Conservation (phyloP, 441 rosid genomes). For the Arabidopsis hybrid region DNA sequence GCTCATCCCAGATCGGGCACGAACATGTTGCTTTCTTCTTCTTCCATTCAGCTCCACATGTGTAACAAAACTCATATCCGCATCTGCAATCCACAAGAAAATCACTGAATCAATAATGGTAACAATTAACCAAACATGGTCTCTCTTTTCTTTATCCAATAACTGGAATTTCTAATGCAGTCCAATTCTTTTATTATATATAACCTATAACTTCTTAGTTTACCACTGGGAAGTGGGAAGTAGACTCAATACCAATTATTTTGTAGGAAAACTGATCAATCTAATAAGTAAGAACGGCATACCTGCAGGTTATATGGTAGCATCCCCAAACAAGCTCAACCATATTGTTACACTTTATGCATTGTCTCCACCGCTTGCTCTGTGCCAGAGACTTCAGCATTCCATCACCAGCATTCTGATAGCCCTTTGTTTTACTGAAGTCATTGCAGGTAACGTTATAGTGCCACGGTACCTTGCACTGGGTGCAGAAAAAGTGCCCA, state of each 20-base stretch:
- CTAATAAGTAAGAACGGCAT: slow-evolving; percentile 1
- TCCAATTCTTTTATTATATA: neutral
- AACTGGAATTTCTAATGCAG: neutral
- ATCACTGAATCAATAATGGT: slow-evolving; percentile 1
- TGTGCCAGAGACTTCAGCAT: slow-evolving; percentile 62
- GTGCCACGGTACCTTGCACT: slow-evolving; percentile 90
- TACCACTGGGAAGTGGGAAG: neutral
- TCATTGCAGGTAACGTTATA: slow-evolving; percentile 63
- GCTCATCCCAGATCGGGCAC: slow-evolving; percentile 82
- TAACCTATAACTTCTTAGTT: neutral
- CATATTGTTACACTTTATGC: slow-evolving; percentile 67
- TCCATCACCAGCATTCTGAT: slow-evolving; percentile 41
- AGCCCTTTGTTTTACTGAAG: slow-evolving; percentile 38
- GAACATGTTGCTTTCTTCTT: slow-evolving; percentile 68
- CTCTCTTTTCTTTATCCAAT: slow-evolving; percentile 17
- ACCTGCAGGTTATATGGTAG: slow-evolving; percentile 88
- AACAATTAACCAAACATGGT: slow-evolving; percentile 5
- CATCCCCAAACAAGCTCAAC: slow-evolving; percentile 76
- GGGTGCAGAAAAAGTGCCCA: slow-evolving; percentile 57
- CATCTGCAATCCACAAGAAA: slow-evolving; percentile 46
- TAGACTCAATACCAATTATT: neutral
- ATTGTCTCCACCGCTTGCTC: slow-evolving; percentile 63
- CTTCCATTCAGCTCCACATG: slow-evolving; percentile 83
- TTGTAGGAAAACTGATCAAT: neutral
- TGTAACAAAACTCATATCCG: slow-evolving; percentile 72